These are phyloP conservation scores for Apium graveolens DNA, from an alignment of 129 eudicot genomes.

Conservation along the genomic window DNA sequence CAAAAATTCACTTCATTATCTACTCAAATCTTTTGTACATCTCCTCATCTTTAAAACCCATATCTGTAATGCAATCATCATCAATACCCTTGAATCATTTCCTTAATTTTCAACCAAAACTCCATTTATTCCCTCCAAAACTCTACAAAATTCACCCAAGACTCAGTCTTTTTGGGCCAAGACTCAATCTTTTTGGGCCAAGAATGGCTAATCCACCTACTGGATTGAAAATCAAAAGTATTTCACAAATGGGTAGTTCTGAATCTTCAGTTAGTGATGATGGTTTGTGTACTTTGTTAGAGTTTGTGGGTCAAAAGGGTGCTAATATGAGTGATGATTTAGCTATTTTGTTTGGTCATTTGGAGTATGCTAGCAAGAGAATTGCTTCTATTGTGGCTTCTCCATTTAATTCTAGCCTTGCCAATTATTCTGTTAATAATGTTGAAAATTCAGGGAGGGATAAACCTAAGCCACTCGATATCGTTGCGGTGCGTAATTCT, in stretches of 20 bases:
- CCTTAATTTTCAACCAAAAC: constrained; percentile 26
- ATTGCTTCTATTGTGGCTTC: constrained; percentile 96
- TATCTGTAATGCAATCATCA: constrained; percentile 54
- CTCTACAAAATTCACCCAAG: constrained; percentile 21
- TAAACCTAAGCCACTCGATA: constrained; percentile 94
- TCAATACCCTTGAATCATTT: constrained; percentile 31
- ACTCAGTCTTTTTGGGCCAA: constrained; percentile 17
- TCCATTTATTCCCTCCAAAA: constrained; percentile 27
- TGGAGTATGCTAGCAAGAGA: constrained; percentile 83
- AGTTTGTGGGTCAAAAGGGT: constrained; percentile 70
- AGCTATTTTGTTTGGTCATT: constrained; percentile 56
- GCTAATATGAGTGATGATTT: constrained; percentile 71
- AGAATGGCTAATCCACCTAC: constrained; percentile 28
- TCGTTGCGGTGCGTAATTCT: constrained; percentile 56
- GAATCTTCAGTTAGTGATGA: constrained; percentile 20
- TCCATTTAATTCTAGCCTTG: constrained; percentile 65
- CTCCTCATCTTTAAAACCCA: not conserved
- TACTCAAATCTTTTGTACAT: not conserved
- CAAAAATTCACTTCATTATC: not conserved
- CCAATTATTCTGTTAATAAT: constrained; percentile 22
- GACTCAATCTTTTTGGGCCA: constrained; percentile 15
- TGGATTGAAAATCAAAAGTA: constrained; percentile 26
- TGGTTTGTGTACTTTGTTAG: constrained; percentile 41
- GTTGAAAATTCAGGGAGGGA: constrained; percentile 49
- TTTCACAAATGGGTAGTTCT: constrained; percentile 19